Base-by-base conservation (phyloP, 805 yeast genomes). In the Zygoascus bituminiphila region DNA sequence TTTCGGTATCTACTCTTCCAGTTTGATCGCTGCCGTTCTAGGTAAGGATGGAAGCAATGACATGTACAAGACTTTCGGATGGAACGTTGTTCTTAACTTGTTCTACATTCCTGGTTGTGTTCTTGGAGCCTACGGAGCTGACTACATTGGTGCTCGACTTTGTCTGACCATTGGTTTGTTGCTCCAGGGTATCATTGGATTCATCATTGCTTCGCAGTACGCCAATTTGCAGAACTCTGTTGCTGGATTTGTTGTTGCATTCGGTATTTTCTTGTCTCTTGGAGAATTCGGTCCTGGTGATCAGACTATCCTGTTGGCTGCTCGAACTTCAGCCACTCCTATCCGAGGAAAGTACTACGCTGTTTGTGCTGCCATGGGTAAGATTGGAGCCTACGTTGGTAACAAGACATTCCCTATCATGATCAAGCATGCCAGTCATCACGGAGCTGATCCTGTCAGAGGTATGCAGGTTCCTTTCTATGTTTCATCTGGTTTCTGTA, bases 211-310 rank as follows among this genome's bases (percentile, higher is more conserved):
- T 47, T 89, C 82, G 19, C 67, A 75, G 44, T 79, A 83, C 60
- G 67, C 71, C 24, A 61, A 63, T 20, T 71, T 89, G 57, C 70
- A 72, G 51, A 59, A 76, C 31, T 76, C 81, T 57, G 72, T 86
- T 59, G 96, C 78, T 36, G 91, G 79, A 0, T 86, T 88, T 57
- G 84, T 81, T 44, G 89, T 88, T 38, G 83, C 83, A 22, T 89
- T 82, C 62, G 96, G 96, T 69, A 79, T 89, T 54, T 89, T 88
- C 65, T 70, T 79, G 64, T 74, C 95, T 4, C 72, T 87, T 44
- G 96, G 97, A 59, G 96, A 89, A 66, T 84, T 88, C 65, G 95
- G 95, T 25, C 88, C 95, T 9, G 97, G 97, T 68, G 86, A 88
- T 67, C 88, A 85, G 67, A 82, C 84, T 62, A 96, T 96, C 56